Conservation (phyloP, 108 stramenopile species). For the Pseudonitzschia pungens region DNA sequence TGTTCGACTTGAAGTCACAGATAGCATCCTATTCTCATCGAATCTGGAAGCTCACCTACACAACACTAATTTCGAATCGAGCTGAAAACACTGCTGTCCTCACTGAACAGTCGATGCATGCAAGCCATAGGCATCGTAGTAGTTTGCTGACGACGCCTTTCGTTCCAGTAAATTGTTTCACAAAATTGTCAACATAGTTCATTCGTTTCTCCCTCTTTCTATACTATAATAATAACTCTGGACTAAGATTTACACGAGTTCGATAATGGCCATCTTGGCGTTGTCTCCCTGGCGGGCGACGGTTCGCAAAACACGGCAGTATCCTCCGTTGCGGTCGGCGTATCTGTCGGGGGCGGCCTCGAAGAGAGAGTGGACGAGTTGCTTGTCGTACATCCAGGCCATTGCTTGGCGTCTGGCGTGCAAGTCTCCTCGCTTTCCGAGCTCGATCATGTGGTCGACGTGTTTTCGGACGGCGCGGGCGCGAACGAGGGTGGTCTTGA, state of each 20-base stretch:
- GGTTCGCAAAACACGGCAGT: slow-evolving; percentile 92
- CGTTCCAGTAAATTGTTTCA: too few species aligned
- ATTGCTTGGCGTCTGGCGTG: slow-evolving; percentile 93
- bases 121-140: too few species aligned
- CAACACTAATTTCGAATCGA: too few species aligned
- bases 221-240: neutral
- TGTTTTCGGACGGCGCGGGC: slow-evolving; percentile 93
- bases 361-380: slow-evolving; percentile 93
- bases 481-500: slow-evolving; percentile 93
- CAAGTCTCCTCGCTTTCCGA: slow-evolving; percentile 92
- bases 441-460: slow-evolving; percentile 95
- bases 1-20: too few species aligned
- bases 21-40: too few species aligned
- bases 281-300: slow-evolving; percentile 95
- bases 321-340: slow-evolving; percentile 86
- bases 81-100: too few species aligned
- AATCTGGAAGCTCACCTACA: too few species aligned
- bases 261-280: slow-evolving; percentile 96
- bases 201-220: neutral
- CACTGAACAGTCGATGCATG: too few species aligned
- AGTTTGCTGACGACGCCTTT: too few species aligned
- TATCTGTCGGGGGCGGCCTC: slow-evolving; percentile 94
- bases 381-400: slow-evolving; percentile 96
- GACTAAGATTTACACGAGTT: slow-evolving; percentile 78
- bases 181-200: neutral